Base-by-base conservation (phyloP, 1,284 basidiomycete species). In the Apiotrichum akiyoshidainum region DNA sequence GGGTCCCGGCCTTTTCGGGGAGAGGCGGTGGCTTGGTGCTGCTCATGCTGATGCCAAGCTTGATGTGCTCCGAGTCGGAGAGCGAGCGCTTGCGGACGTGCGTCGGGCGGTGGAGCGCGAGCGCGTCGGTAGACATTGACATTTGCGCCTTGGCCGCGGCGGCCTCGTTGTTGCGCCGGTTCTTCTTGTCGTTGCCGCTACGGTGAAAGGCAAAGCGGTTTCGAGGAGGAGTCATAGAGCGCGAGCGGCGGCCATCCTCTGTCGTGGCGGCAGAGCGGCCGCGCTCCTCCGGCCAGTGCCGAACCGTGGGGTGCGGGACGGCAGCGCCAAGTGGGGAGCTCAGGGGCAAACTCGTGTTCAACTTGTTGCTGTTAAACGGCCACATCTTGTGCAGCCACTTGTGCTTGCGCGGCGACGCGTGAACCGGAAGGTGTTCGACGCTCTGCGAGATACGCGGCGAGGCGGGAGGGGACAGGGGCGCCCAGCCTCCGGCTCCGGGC, bases 331-430 rank as follows among this genome's bases (percentile, higher is more conserved):
- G 12, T 37, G 37, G 37, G 14, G 37, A 37, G 37, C 14, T 11
- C 10, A 44, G n/a, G 9, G 42, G 10, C 26, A 7, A 31, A 3
- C 10, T 21, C 9, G n/a, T 21, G 12, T 9, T 10, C n/a, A 19
- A 21, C 19, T 44, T 44, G 19, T n/a, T 44, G n/a, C 42, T 37
- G 37, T 37, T 46, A 21, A 48, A 48, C 19, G 46, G 46, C 46
- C 46, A 48, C 33, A 48, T 16, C 34, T 35, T 48, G n/a, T 48
- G 33, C n/a, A 48, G 46, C 46, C 46, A 48, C 34, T 35, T 48
- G 46, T 35, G 22, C 14, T 46, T 46, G 13, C 21, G 12, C 12
- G 21, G 45, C 16, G 22, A 12, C 11, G 44, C 11, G n/a, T 12
- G 33, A 3, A 33, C 14, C 33, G 46, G 46, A n/a, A 48, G 31